Evolutionary conservation across 2,329 filamentous ascomycete genomes (phyloP).

Genomic region (Aspergillus quadrilineatus): DNA sequence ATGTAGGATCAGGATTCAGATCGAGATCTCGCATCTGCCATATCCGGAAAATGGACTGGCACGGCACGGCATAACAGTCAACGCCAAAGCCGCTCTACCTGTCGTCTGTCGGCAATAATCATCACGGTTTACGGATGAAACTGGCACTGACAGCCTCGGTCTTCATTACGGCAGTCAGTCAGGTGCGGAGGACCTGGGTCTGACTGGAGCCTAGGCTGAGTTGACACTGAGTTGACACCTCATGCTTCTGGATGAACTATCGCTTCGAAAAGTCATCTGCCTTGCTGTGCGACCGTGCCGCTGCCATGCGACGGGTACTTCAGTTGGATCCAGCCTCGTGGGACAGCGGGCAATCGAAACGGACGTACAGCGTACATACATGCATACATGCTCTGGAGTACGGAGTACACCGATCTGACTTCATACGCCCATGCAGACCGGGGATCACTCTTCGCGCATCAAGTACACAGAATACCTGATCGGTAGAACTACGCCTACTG

Average conservation of each 20-base stretch:
- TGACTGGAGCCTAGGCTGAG: no score
- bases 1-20: neutral
- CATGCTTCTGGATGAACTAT: neutral
- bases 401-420: conserved; percentile 3
- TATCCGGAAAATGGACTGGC: neutral
- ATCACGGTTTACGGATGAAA: neutral
- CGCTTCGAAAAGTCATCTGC: conserved; percentile 11
- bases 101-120: neutral
- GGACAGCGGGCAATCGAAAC: conserved; percentile 19
- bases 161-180: neutral
- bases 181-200: neutral
- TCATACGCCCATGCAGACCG: neutral
- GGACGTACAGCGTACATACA: conserved; percentile 5
- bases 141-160: neutral
- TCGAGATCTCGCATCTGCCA: neutral
- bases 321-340: conserved; percentile 24
- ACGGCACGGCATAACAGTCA: neutral
- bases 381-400: neutral
- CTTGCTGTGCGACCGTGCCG: conserved; percentile 15
- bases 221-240: neutral
- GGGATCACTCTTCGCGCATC: neutral
- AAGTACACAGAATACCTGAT: neutral
- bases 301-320: conserved; percentile 26
- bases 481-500: neutral
- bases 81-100: neutral